phyloP scores from a whole-genome alignment of 2,329 filamentous ascomycete genomes.

The Apiospora hydei region DNA sequence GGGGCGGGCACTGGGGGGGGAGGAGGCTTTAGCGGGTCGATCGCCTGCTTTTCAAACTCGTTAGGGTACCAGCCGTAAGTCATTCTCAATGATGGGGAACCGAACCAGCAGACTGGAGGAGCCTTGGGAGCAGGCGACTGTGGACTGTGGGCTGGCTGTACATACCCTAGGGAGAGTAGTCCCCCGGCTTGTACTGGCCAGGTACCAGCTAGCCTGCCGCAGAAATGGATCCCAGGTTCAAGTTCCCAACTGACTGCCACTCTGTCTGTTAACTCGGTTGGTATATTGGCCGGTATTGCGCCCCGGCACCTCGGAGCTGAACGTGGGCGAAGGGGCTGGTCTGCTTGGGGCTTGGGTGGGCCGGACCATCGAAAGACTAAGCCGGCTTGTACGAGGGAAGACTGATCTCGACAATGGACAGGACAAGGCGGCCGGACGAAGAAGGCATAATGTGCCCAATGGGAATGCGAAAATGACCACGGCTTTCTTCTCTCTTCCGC shows the following conservation, averaged over 20 bases:
- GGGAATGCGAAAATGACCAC: neutral
- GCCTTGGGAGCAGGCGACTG: too few relatives aligned
- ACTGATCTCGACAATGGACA: constrained; percentile 3
- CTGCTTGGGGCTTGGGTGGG: neutral
- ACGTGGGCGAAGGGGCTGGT: constrained; percentile 1
- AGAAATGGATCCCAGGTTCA: neutral
- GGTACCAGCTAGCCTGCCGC: constrained; percentile 8
- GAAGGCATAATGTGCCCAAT: neutral
- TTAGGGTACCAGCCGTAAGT: constrained; percentile 7
- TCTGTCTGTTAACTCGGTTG: neutral
- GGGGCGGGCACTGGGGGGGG: neutral
- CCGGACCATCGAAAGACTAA: constrained; percentile 7
- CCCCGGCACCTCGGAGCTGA: constrained; percentile 8
- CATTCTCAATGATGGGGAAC: constrained; percentile 11
- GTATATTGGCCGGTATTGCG: neutral
- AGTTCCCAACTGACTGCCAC: neutral
- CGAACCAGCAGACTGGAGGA: neutral
- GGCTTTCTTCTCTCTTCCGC: neutral
- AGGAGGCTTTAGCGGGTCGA: constrained; percentile 14
- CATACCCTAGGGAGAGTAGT: neutral
- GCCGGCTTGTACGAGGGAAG: neutral
- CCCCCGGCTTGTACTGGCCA: neutral
- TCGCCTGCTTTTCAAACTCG: constrained; percentile 6
- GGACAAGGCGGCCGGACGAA: neutral
- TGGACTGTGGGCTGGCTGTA: neutral